These are phyloP conservation scores for maize (Zea mays) DNA, from an alignment of 176 grass and related monocot genomes.

Conservation along the genomic window Zm-B73-REFERENCE-NAM-5.0 NC_050103.1:154717501-154718000, in stretches of 20 bases:
- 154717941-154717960: conserved; percentile 33
- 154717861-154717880: conserved; percentile 41
- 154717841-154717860: conserved; percentile 97
- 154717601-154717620: conserved; percentile 96
- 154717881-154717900: background rate
- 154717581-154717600: conserved; percentile 96
- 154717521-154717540: background rate
- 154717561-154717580: conserved; percentile 37
- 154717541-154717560: conserved; percentile 31
- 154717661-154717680: conserved; percentile 91
- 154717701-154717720: conserved; percentile 18
- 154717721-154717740: background rate
- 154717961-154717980: background rate
- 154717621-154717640: conserved; percentile 93
- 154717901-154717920: conserved; percentile 1
- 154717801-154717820: conserved; percentile 93
- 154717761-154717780: conserved; percentile 20
- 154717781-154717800: conserved; percentile 55
- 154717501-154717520: conserved; percentile 3
- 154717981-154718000: background rate
- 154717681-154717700: conserved; percentile 92
- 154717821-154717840: conserved; percentile 82
- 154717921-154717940: conserved; percentile 19
- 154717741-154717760: conserved; percentile 25
- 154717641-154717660: conserved; percentile 97